Percentiles rank a stretch among this genome's conserved stretches.
phyloP scores from a whole-genome alignment of 208 protist species.

The Kentomonas sorsogonicus region DNA sequence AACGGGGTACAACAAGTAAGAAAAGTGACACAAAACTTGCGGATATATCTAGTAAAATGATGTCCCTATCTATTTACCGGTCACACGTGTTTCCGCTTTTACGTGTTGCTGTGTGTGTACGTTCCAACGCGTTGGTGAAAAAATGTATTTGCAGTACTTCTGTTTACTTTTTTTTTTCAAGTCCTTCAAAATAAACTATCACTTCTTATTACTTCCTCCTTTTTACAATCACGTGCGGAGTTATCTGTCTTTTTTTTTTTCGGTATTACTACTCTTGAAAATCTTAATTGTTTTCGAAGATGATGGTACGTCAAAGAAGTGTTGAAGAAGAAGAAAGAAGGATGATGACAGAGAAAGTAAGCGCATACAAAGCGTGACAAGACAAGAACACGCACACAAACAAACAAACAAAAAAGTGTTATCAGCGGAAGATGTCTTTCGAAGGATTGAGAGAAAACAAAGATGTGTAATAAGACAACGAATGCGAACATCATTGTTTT shows the following conservation, averaged over 20 bases:
- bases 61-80: too few relatives aligned
- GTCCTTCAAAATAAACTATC: neutral
- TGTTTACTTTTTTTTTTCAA: too few relatives aligned
- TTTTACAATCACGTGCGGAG: too few relatives aligned
- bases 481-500: neutral
- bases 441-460: neutral
- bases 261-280: neutral
- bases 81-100: too few relatives aligned
- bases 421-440: neutral
- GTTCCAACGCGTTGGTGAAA: neutral
- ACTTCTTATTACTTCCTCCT: neutral
- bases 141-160: neutral
- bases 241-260: neutral
- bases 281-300: neutral
- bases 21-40: neutral
- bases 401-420: neutral
- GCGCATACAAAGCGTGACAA: neutral
- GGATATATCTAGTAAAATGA: neutral
- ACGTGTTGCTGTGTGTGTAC: neutral
- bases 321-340: neutral
- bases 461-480: neutral
- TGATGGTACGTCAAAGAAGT: neutral
- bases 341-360: neutral
- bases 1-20: neutral
- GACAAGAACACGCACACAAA: neutral